Evolutionary conservation across 306 rosid genomes (phyloP).

Genomic region (Sesbania bispinosa): DNA sequence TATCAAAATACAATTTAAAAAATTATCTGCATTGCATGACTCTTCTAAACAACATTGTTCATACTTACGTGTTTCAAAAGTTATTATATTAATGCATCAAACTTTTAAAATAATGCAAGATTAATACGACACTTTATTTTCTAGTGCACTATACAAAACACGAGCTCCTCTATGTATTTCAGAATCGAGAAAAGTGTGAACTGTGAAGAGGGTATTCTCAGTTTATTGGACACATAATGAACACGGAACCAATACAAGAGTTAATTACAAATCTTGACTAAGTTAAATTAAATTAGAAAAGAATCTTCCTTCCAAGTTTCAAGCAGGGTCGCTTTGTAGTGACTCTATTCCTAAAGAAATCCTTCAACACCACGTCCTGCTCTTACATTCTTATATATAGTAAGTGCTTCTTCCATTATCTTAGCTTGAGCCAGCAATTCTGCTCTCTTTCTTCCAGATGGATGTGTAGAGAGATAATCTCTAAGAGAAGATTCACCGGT

Average conservation of each 20-base stretch:
- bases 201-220: background rate
- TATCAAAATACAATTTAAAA: no score
- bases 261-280: background rate
- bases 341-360: background rate
- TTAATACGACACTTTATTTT: no score
- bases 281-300: background rate
- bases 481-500: slow-evolving; percentile 30
- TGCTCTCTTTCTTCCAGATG: slow-evolving; percentile 74
- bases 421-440: slow-evolving; percentile 58
- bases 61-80: no score
- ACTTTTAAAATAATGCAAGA: no score
- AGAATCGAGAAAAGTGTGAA: no score
- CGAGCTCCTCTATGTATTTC: no score
- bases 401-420: slow-evolving; percentile 78
- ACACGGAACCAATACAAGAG: background rate
- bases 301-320: background rate
- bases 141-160: no score
- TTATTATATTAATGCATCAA: no score
- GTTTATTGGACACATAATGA: background rate
- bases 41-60: no score
- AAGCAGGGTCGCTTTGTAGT: background rate
- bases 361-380: slow-evolving; percentile 51
- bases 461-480: slow-evolving; percentile 69
- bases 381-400: slow-evolving; percentile 37
- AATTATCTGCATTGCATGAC: no score